Evolutionary conservation across 495 filamentous ascomycete genomes (phyloP), one percentile per base, ranked within the genome.

Genomic region (Hyaloscypha bicolor): DNA sequence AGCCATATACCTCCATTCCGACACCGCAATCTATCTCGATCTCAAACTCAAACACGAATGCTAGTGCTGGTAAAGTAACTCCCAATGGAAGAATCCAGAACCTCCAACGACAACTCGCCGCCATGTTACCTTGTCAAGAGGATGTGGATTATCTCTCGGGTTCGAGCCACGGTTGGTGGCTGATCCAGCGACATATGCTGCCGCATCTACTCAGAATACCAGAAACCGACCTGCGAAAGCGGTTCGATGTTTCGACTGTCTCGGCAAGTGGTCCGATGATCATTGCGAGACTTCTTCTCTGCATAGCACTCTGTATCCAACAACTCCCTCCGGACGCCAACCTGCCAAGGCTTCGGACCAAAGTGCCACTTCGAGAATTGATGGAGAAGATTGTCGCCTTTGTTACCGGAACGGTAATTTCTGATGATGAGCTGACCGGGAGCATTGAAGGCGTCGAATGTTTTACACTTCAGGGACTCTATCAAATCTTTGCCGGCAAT

Each of bases 381-480:
- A 77, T 77, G 74, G 45, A 62, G 22, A 72, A 73, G 4, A 69
- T 79, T 1, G 74, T 77, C 9, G 74, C 81, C 1, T 75, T 71
- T 14, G 81, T 79, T 22, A 76, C 67, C 32, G 74, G 65, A n/a
- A 68, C 81, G 5, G 79, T 86, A 8, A 82, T 77, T 1, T 76
- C 74, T 32, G 79, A 83, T 62, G 82, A 85, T 48, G 77, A 80
- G 22, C 75, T 85, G 11, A 63, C 77, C 45, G 71, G 75, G 63
- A 79, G 72, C 1, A 55, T 85, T 48, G 82, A 87, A 60, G 81
- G 79, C 14, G 55, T 86, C 4, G 80, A 84, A 59, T 84, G 80
- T 65, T 72, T 86, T 59, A 79, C 85, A 61, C 67, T 84, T 9
- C 83, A 85, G 66, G 71, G 71, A 29, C 59, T 79, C 56, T 85